Evolutionary conservation across 2,329 filamentous ascomycete genomes (phyloP).

Genomic region (Penicillium sp.): DNA sequence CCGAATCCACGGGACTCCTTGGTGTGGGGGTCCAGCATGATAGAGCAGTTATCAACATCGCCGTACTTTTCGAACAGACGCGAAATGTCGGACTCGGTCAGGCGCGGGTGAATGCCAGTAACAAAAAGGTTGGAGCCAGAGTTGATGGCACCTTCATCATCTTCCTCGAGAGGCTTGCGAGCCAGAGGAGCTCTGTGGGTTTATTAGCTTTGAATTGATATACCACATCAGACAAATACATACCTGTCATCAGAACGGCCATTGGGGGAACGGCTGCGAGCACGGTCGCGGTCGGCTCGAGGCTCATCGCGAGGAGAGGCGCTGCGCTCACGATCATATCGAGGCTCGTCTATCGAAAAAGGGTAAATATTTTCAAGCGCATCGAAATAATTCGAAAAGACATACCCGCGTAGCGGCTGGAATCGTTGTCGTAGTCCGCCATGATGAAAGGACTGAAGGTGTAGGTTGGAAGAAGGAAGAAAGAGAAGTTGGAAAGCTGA

Average conservation of each 20-base stretch:
- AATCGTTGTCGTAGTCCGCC: conserved; percentile 65
- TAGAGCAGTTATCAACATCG: conserved; percentile 98
- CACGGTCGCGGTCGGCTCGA: conserved; percentile 53
- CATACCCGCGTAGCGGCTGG: conserved; percentile 66
- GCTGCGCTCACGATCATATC: conserved; percentile 66
- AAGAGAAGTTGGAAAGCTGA: conserved; percentile 23
- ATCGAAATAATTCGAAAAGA: conserved; percentile 12
- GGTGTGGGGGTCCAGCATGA: conserved; percentile 98
- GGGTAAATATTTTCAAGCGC: not conserved
- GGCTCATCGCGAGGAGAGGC: conserved; percentile 63
- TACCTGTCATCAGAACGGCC: conserved; percentile 57
- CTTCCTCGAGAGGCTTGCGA: conserved; percentile 50
- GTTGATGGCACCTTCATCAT: conserved; percentile 78
- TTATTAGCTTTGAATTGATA: not conserved
- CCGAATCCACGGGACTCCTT: conserved; percentile 98
- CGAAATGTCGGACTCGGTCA: conserved; percentile 85
- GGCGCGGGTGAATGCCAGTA: conserved; percentile 91
- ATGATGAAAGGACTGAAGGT: conserved; percentile 33
- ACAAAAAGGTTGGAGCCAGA: conserved; percentile 98
- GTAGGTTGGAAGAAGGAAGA: conserved; percentile 24
- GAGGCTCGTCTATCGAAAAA: conserved; percentile 54
- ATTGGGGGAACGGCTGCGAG: conserved; percentile 65
- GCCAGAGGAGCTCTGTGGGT: conserved; percentile 47
- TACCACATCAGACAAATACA: conserved; percentile 15
- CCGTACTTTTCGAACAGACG: conserved; percentile 98